Conservation (phyloP, 331 rosid genomes). For the Telfairia occidentalis region DNA sequence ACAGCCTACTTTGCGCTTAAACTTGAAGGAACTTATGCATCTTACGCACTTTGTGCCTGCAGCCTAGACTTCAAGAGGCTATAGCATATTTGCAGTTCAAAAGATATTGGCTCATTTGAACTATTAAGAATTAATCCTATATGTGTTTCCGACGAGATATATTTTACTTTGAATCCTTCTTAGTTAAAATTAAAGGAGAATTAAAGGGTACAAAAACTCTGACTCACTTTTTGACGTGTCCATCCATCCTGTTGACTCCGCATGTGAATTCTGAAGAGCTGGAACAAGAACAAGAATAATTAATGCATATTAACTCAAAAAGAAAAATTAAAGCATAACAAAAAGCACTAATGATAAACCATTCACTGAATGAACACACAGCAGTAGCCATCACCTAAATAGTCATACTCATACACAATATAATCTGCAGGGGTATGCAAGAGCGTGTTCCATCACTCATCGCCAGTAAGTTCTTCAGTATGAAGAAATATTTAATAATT, state of each 20-base stretch:
- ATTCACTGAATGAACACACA: constrained; percentile 3
- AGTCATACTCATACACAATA: neutral
- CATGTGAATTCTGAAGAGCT: constrained; percentile 49
- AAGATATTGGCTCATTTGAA: neutral
- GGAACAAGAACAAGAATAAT: constrained; percentile 5
- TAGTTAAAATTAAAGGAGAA: neutral
- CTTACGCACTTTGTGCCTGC: neutral
- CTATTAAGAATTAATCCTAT: neutral
- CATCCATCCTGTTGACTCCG: constrained; percentile 34
- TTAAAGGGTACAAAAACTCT: neutral
- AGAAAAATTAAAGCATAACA: neutral
- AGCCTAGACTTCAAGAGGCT: neutral
- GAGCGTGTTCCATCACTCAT: neutral
- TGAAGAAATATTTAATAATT: neutral
- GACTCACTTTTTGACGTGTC: constrained; percentile 54
- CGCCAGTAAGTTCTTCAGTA: neutral
- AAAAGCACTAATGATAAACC: neutral
- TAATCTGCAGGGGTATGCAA: neutral
- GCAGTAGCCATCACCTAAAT: neutral
- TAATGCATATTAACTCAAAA: too few relatives aligned
- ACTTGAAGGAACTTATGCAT: neutral
- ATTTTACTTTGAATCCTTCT: neutral
- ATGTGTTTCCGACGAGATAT: neutral
- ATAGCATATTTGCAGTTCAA: neutral
- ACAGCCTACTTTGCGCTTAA: neutral